Base-by-base conservation (phyloP, 192 early-diverging fungal species). In the Diversispora epigaea region DNA sequence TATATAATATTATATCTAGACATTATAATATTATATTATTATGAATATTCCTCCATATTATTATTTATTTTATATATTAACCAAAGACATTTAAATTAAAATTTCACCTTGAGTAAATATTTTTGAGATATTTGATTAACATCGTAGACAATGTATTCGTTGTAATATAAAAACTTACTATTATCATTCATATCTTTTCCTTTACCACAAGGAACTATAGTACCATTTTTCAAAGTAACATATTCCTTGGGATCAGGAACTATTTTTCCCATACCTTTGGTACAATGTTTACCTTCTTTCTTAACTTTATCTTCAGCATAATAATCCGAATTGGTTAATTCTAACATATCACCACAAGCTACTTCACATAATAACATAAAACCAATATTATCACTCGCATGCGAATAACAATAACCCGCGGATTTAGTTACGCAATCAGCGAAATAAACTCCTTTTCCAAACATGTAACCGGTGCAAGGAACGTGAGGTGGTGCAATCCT, bases 391-490 rank as follows among this genome's bases (percentile, higher is more conserved):
- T 78, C 77, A 1, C 7, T 5, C 0, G 39, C 56, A 43, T 43
- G 60, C 3, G 85, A 85, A 67, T 71, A 84, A 71, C 91, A 90
- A 78, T 94, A 95, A 71, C 88, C 88, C 49, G 91, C 85, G 1
- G 88, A 88, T 79, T 94, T 95, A 17, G 84, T 86, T 32, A 88
- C 89, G 83, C 87, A 89, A 80, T 95, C 91, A 5, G 91, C 93
- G 79, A 95, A 94, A 68, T 95, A 95, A 8, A 93, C 84, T 5
- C 93, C 93, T 55, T 92, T 92, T 54, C 92, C 93, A 75, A 95
- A 91, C 89, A 91, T 90, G 67, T 87, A 87, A 41, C 84, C 88
- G 0, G 82, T 87, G n/a, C 84, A 86, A 1, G 91, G 91, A 3
- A 87, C 91, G 71, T 91, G 87, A 14, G 91, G 90, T 22, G 91